Conservation (phyloP, 352 stramenopile genomes). For the Thraustochytrium striatum region DNA sequence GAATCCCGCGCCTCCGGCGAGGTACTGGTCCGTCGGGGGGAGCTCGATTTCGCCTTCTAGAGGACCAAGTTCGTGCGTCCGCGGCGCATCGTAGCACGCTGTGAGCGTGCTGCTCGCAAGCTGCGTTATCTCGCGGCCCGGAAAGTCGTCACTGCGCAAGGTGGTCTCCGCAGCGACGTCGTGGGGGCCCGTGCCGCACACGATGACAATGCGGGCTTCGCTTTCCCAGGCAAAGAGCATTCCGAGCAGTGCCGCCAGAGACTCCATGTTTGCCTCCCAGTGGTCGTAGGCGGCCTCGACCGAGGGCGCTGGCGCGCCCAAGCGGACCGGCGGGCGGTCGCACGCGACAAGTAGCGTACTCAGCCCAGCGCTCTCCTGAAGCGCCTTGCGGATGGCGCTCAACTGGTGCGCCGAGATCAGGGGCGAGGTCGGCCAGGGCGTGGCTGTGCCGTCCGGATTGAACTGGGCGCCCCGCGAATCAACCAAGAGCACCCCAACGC, state of each 20-base stretch:
- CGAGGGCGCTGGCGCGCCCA: background rate
- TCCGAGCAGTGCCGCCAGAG: background rate
- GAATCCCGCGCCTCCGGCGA: too few species aligned
- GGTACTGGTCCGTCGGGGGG: background rate
- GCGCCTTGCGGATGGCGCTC: background rate
- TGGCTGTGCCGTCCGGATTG: background rate
- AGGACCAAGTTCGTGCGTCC: too few species aligned
- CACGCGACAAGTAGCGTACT: background rate
- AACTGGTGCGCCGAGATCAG: background rate
- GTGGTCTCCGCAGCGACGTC: background rate
- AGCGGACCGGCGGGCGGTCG: constrained; percentile 10
- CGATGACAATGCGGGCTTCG: constrained; percentile 4
- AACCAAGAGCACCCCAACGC: background rate
- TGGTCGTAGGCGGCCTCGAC: constrained; percentile 6
- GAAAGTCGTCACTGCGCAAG: too few species aligned
- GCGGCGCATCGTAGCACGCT: too few species aligned
- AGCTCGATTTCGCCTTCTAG: background rate
- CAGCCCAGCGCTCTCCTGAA: background rate
- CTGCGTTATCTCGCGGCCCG: too few species aligned
- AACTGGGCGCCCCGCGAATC: constrained; percentile 15
- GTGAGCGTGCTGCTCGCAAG: too few species aligned
- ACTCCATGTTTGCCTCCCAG: background rate
- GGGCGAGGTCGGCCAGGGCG: constrained; percentile 3
- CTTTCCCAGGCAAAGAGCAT: background rate
- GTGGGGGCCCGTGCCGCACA: background rate